Base-by-base conservation (phyloP, 148 eudicot species). In the Vaccinium corymbosum region DNA sequence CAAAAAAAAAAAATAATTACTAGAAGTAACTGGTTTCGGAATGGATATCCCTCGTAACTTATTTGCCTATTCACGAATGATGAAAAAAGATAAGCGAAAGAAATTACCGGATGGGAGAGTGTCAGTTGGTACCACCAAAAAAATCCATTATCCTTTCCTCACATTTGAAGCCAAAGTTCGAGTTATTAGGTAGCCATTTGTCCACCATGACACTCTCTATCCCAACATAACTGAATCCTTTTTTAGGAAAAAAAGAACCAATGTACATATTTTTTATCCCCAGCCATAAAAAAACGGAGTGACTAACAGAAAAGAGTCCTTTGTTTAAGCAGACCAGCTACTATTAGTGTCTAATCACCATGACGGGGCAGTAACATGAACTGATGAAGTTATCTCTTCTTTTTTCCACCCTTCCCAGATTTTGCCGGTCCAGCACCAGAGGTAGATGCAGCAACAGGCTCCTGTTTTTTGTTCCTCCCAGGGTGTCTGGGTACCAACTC, bases 401-500 rank as follows among this genome's bases (percentile, higher is more conserved):
- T 86, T 64, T 80, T 86, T 17, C 88, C 88, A 79, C 88, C 85
- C 66, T 86, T 86, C 49, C 85, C 88, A 59, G 88, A 83, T 79
- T 86, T 86, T 35, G 85, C 61, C 80, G 88, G 71, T 14, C 76
- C 88, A 73, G 80, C 76, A 66, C 83, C 80, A 7, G 88, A 79
- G 0, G 77, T 35, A 3, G 85, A 71, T 55, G 88, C 83, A 83
- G 87, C 83, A 78, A 91, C 86, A 22, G 92, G 81, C 85, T 94
- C 94, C 83, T 85, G 93, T 88, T 93, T 94, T 88, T 92, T 94
- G 66, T 88, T 82, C 88, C 98, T 91, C 79, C 93, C 94, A n/a
- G 87, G 88, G 82, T 94, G 98, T 77, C 91, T 88, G 4, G 93
- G 95, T 56, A 94, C 98, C 88, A 94, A 72, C 86, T 94, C 94